A percentile compares a stretch with the other conserved stretches of the same genome.
These are phyloP conservation scores for Kondoa subrosea DNA, from an alignment of 768 basidiomycete genomes.

Conservation along the genomic window DNA sequence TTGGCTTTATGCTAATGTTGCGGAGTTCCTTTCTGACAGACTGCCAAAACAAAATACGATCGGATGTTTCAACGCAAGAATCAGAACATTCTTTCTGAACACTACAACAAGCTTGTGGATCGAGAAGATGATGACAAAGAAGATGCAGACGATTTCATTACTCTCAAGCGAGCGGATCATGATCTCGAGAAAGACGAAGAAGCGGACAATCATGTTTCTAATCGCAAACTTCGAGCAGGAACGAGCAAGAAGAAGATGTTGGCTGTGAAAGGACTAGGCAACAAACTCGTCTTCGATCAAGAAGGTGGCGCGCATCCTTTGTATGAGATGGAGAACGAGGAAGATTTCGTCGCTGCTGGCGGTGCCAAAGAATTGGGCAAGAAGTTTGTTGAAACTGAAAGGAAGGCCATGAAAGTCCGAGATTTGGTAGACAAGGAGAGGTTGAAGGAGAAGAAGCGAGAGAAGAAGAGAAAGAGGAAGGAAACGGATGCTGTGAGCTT, in stretches of 20 bases:
- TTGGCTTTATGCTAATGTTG: conserved; percentile 3
- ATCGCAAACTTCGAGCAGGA: conserved; percentile 37
- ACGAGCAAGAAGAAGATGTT: conserved; percentile 58
- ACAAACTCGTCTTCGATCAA: conserved; percentile 77
- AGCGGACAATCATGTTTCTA: conserved; percentile 43
- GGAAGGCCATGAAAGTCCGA: conserved; percentile 49
- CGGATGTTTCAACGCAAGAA: conserved; percentile 95
- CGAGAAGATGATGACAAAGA: conserved; percentile 31
- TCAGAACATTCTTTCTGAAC: conserved; percentile 73
- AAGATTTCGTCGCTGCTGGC: conserved; percentile 45
- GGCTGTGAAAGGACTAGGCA: conserved; percentile 53
- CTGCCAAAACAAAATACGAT: conserved; percentile 71
- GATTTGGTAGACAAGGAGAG: conserved; percentile 64
- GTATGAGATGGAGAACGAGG: conserved; percentile 63
- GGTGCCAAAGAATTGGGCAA: conserved; percentile 51
- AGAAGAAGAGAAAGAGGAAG: conserved; percentile 84
- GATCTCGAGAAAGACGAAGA: conserved; percentile 38
- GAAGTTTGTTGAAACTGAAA: conserved; percentile 56
- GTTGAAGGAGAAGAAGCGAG: conserved; percentile 69
- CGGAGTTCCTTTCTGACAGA: conserved; percentile 13
- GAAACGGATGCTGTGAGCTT: conserved; percentile 32
- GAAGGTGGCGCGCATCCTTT: conserved; percentile 62
- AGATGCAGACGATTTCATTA: conserved; percentile 84
- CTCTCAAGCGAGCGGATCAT: conserved; percentile 80
- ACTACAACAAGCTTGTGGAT: conserved; percentile 75